A percentile compares a stretch with the other conserved stretches of the same genome.
Evolutionary conservation across 208 protist genomes (phyloP).

Genomic region (Wallacemonas rigidus): DNA sequence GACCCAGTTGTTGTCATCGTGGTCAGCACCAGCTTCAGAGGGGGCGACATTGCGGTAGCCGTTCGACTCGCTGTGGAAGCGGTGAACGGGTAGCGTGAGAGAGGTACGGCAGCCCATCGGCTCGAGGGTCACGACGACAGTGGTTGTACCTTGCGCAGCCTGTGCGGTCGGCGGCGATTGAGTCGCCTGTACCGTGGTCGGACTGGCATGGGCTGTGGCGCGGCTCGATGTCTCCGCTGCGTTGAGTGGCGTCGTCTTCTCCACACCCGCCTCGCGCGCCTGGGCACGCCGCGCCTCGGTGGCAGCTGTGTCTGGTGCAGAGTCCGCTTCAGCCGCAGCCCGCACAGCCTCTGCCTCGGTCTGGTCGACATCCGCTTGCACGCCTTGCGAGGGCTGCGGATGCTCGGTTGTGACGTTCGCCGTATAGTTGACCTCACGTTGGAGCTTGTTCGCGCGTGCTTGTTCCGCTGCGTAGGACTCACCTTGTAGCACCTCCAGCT

Average conservation of each 20-base stretch:
- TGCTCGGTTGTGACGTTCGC: conserved; percentile 9
- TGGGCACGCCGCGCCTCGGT: not conserved
- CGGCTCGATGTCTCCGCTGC: not conserved
- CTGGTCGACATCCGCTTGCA: conserved; percentile 22
- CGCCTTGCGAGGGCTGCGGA: conserved; percentile 31
- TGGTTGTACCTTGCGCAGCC: conserved; percentile 30
- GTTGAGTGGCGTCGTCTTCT: not conserved
- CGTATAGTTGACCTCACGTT: not conserved
- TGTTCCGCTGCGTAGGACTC: conserved; percentile 10
- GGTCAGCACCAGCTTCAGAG: not conserved
- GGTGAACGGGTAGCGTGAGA: conserved; percentile 33
- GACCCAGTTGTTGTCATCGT: conserved; percentile 33
- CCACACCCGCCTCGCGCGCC: not conserved
- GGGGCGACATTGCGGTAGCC: not conserved
- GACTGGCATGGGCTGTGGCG: not conserved
- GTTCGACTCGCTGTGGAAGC: conserved; percentile 19
- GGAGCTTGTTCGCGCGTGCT: not conserved
- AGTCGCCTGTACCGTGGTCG: too few relatives aligned
- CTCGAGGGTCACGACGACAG: conserved; percentile 33
- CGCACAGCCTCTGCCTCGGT: not conserved
- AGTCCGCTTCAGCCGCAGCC: not conserved
- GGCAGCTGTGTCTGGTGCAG: not conserved
- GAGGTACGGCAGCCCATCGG: conserved; percentile 31
- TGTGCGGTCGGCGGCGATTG: conserved; percentile 20
- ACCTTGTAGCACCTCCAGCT: conserved; percentile 1